phyloP scores from a whole-genome alignment of 2,329 filamentous ascomycete species.

The Alternaria sp. region DNA sequence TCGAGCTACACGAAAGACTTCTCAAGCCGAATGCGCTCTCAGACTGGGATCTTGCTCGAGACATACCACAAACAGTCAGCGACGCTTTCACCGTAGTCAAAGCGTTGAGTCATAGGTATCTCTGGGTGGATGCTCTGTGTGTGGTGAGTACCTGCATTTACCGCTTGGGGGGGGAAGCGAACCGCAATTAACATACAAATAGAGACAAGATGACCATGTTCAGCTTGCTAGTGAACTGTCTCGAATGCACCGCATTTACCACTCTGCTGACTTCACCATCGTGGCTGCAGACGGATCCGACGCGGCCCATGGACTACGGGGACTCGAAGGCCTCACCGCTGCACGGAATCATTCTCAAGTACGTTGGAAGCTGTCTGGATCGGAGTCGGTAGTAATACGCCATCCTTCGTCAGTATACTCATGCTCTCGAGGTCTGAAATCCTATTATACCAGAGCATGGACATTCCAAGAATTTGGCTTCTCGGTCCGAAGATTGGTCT shows the following conservation, averaged over 20 bases:
- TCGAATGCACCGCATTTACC: neutral
- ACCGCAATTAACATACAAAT: fast-evolving
- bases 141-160: neutral
- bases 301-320: neutral
- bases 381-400: fast-evolving
- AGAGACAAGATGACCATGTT: neutral
- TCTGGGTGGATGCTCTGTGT: neutral
- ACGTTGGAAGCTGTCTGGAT: neutral
- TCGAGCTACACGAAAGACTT: neutral
- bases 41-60: neutral
- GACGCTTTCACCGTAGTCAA: neutral
- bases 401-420: neutral
- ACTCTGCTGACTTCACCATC: neutral
- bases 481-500: neutral
- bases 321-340: neutral
- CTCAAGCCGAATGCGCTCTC: fast-evolving
- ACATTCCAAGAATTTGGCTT: neutral
- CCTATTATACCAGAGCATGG: neutral
- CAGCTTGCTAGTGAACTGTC: fast-evolving
- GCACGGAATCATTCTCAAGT: neutral
- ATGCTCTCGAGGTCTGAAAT: neutral
- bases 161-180: neutral
- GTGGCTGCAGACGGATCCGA: neutral
- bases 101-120: neutral
- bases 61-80: neutral